Percentiles rank a stretch among this genome's conserved stretches.
phyloP scores from a whole-genome alignment of 2,329 filamentous ascomycete genomes.

The Lasiodiplodia citricola region DNA sequence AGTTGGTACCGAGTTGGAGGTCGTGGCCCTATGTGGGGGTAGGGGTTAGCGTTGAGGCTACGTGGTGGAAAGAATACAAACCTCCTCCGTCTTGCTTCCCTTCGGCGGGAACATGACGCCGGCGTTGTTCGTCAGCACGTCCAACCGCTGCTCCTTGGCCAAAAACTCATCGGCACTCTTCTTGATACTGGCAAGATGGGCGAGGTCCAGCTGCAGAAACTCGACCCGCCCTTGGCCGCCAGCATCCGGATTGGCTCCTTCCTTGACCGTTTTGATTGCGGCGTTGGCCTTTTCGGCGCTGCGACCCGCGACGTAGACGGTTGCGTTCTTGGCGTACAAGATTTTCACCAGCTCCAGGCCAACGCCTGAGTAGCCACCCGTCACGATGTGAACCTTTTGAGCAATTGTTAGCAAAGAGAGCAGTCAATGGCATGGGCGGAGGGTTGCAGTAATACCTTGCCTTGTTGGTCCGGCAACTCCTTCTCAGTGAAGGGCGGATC shows the following conservation, averaged over 20 bases:
- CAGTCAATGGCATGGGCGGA: background rate
- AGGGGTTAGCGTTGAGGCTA: background rate
- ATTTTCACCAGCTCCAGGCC: conserved; percentile 60
- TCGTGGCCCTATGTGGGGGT: conserved; percentile 32
- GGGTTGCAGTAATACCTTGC: background rate
- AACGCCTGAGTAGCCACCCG: conserved; percentile 54
- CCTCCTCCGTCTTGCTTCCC: conserved; percentile 32
- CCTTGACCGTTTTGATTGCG: conserved; percentile 53
- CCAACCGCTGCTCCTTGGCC: conserved; percentile 45
- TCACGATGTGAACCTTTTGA: conserved; percentile 52
- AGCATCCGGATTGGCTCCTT: conserved; percentile 37
- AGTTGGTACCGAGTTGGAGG: conserved; percentile 48
- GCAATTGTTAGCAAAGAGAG: background rate
- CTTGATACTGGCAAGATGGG: conserved; percentile 50
- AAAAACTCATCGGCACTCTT: conserved; percentile 45
- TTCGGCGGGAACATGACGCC: conserved; percentile 41
- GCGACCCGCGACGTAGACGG: conserved; percentile 62
- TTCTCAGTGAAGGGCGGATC: conserved; percentile 50
- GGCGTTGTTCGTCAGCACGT: conserved; percentile 49
- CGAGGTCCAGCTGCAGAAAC: conserved; percentile 45
- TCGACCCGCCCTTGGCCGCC: conserved; percentile 30
- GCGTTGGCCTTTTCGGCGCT: conserved; percentile 49
- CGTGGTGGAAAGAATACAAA: background rate
- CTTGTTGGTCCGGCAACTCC: conserved; percentile 45
- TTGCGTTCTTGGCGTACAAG: conserved; percentile 60